Percentiles rank a stretch among this genome's conserved stretches.
Evolutionary conservation across 179 eudicot genomes (phyloP).

Genomic region (Actinidia polygama): DNA sequence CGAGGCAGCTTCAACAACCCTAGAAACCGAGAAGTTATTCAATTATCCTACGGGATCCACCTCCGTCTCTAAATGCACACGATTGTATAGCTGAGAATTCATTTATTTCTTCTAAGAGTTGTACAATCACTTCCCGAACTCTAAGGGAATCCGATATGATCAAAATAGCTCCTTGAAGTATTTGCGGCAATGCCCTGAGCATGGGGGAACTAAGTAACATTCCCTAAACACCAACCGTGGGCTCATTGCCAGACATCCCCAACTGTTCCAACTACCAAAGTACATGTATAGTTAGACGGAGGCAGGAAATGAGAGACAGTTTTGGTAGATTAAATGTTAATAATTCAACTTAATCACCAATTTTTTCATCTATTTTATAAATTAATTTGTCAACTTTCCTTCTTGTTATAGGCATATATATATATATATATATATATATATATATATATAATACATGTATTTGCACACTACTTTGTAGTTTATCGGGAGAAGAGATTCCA

Average conservation of each 20-base stretch:
- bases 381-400: not conserved
- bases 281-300: not conserved
- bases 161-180: too few relatives aligned
- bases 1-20: too few relatives aligned
- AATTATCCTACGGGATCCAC: too few relatives aligned
- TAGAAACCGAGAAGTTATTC: too few relatives aligned
- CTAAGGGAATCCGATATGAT: too few relatives aligned
- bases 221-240: not conserved
- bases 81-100: too few relatives aligned
- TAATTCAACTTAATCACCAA: not conserved
- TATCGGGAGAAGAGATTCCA: constrained; percentile 3
- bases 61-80: too few relatives aligned
- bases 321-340: not conserved
- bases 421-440: not conserved
- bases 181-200: too few relatives aligned
- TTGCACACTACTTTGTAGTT: not conserved
- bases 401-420: not conserved
- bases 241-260: not conserved
- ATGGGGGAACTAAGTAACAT: not conserved
- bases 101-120: too few relatives aligned
- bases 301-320: not conserved
- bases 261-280: not conserved
- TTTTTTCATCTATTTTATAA: not conserved
- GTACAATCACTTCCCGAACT: too few relatives aligned
- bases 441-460: not conserved